These are phyloP conservation scores for Sporothrix euskadiensis DNA, from an alignment of 2,329 filamentous ascomycete genomes.

Conservation along the genomic window DNA sequence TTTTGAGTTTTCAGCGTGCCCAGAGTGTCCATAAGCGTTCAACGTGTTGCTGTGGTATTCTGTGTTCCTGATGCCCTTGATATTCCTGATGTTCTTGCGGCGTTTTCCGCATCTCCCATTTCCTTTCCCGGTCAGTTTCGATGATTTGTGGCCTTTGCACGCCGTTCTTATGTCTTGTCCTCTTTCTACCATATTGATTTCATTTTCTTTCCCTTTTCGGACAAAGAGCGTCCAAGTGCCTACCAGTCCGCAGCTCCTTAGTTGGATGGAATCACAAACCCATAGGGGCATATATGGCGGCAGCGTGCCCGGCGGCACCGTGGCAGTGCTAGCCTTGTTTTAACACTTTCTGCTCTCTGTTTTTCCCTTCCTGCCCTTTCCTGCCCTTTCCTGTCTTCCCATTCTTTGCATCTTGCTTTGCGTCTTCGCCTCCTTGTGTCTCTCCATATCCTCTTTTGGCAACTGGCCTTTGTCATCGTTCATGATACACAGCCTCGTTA, in stretches of 20 bases:
- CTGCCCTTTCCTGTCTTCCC: not conserved
- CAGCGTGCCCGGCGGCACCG: slow-evolving; percentile 1
- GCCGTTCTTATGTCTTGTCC: not conserved
- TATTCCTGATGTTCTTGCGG: not conserved
- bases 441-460: not conserved
- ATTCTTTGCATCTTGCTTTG: not conserved
- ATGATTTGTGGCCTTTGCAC: not conserved
- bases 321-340: slow-evolving; percentile 20
- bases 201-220: not conserved
- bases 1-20: not conserved
- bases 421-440: too few relatives aligned
- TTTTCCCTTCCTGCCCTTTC: not conserved
- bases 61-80: not conserved
- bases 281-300: slow-evolving; percentile 25
- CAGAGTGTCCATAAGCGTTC: too few relatives aligned
- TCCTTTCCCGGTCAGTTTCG: not conserved
- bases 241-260: not conserved
- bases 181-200: slow-evolving; percentile 11
- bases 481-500: slow-evolving; percentile 13
- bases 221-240: slow-evolving; percentile 1
- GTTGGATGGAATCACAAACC: slow-evolving; percentile 20
- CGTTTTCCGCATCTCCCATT: not conserved
- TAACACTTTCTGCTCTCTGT: not conserved
- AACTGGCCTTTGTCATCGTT: slow-evolving; percentile 7
- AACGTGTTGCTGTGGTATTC: not conserved